Base-by-base conservation (phyloP, 2,329 filamentous ascomycete species). In the Aspergillus hiratsukae region DNA sequence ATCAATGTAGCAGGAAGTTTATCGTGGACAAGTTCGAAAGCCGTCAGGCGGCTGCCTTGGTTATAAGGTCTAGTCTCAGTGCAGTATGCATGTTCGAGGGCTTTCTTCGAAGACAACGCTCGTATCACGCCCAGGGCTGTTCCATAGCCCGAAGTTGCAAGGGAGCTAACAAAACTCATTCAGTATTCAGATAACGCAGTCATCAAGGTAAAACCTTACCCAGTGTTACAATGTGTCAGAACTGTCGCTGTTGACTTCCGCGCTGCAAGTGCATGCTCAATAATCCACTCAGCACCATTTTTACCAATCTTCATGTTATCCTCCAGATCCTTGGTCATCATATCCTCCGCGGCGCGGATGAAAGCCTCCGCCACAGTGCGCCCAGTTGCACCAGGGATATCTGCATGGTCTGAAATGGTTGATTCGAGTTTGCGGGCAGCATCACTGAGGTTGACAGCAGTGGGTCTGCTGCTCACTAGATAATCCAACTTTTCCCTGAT, bases 51-150 rank as follows among this genome's bases (percentile, higher is more conserved):
- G 52, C 92, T 96, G 54, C 94, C 94, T 78, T 99, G 94, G 78
- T 99, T 99, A 76, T 99, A 99, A 0, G 94, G 94, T 35, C 94
- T 84, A 2, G 94, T 99, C 77, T 99, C 94, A 50, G 93, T 96
- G 79, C 93, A 99, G 78, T 91, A 99, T 41, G 91, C 93, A 69
- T 91, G 92, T 60, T 86, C 81, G 25, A 99, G 81, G 6, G 84
- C 79, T 4, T 81, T 79, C 55, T 80, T 80, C 11, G 83, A 76
- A 67, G 90, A 84, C 4, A 99, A 80, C 4, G 89, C 90, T 56
- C 94, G 89, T 64, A 99, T 91, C 51, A 99, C 94, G 23, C 94
- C 94, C 2, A 99, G 81, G 0, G 94, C 94, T 10, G 94, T 99
- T 52, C 94, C 94, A 70, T 97, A 96, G n/a, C 94, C 94, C 17